Conservation (phyloP, 495 filamentous ascomycete genomes). For the Chaetomidium leptoderma region DNA sequence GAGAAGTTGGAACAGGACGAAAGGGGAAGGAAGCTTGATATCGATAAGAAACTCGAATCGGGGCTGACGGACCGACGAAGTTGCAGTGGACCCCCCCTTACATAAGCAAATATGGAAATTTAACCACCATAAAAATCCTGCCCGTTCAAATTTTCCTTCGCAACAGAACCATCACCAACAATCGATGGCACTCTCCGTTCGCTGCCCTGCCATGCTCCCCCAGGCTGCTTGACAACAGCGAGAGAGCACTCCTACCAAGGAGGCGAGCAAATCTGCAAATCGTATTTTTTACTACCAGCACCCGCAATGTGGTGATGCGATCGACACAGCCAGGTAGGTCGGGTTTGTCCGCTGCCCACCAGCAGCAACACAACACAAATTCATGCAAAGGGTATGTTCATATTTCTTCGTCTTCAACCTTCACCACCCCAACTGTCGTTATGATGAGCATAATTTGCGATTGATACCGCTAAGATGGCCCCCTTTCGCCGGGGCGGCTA, state of each 20-base stretch:
- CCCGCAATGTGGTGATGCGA: background rate
- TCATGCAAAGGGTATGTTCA: conserved; percentile 11
- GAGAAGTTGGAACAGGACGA: background rate
- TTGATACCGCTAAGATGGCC: conserved; percentile 31
- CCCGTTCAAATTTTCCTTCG: background rate
- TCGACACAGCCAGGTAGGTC: conserved; percentile 9
- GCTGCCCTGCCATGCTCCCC: background rate
- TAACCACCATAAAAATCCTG: background rate
- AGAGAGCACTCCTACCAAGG: background rate
- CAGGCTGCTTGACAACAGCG: background rate
- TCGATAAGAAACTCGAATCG: too few relatives aligned
- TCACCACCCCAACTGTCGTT: conserved; percentile 4
- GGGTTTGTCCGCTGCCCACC: background rate
- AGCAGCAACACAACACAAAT: background rate
- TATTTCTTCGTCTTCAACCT: background rate
- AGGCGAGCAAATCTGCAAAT: background rate
- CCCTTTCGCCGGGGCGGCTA: conserved; percentile 33
- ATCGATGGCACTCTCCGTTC: background rate
- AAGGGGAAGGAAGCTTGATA: too few relatives aligned
- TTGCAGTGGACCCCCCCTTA: background rate
- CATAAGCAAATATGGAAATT: background rate
- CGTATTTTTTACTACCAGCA: background rate
- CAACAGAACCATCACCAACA: background rate
- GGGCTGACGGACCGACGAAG: too few relatives aligned
- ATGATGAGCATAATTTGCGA: conserved; percentile 38